These are phyloP conservation scores for Ustilago vetiveriae DNA, from an alignment of 1,284 basidiomycete genomes.

Conservation along the genomic window DNA sequence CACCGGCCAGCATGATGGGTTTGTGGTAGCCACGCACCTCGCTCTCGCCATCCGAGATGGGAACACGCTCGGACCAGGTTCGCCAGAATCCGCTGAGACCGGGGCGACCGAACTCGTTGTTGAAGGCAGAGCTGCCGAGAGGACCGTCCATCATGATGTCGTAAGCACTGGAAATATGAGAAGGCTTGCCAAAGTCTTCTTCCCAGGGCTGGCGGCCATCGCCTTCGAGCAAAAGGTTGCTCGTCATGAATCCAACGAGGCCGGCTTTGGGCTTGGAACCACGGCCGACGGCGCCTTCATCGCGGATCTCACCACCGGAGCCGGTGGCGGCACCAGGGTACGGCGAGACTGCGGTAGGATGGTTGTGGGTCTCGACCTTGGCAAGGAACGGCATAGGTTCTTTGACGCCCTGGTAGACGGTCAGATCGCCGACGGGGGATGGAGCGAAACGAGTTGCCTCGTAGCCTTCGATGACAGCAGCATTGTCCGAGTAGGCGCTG, in stretches of 20 bases:
- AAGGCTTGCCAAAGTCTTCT: constrained; percentile 77
- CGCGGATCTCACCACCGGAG: constrained; percentile 96
- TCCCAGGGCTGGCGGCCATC: constrained; percentile 61
- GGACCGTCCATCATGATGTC: constrained; percentile 99
- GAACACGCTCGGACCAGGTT: constrained; percentile 63
- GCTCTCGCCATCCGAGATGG: constrained; percentile 32
- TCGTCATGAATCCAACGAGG: constrained; percentile 91
- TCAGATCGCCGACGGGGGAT: constrained; percentile 58
- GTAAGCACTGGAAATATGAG: constrained; percentile 89
- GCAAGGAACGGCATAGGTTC: constrained; percentile 84
- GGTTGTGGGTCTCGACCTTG: constrained; percentile 99
- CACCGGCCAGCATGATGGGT: constrained; percentile 99
- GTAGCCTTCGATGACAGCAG: constrained; percentile 88
- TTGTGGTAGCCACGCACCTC: constrained; percentile 98
- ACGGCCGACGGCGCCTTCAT: constrained; percentile 93
- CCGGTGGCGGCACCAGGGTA: constrained; percentile 97
- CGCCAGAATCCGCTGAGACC: constrained; percentile 72
- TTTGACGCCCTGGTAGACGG: constrained; percentile 49
- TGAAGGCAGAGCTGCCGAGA: constrained; percentile 92
- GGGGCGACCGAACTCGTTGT: constrained; percentile 97
- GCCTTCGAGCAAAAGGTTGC: constrained; percentile 74
- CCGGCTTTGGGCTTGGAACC: constrained; percentile 98
- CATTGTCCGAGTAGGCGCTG: constrained; percentile 98
- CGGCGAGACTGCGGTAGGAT: constrained; percentile 97
- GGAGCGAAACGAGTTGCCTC: constrained; percentile 80